These are phyloP conservation scores for Urtica urens DNA, from an alignment of 306 rosid species.

Conservation along the genomic window DNA sequence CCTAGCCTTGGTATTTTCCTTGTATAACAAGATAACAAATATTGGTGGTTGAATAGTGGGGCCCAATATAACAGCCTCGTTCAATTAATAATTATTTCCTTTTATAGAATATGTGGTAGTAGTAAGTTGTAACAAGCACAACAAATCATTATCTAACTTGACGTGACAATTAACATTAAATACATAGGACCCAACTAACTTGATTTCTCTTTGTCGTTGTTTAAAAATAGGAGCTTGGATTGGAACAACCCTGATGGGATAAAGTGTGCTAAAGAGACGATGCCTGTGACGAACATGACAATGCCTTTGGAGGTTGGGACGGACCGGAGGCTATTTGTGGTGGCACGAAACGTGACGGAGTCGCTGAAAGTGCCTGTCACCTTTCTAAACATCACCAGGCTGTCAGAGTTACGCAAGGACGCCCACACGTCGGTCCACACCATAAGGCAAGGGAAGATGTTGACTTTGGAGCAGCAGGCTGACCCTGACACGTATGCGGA, in stretches of 20 bases:
- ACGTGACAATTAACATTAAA: neutral
- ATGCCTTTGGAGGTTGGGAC: constrained; percentile 58
- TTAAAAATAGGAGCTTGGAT: constrained; percentile 74
- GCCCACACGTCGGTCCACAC: constrained; percentile 87
- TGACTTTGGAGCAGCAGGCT: constrained; percentile 66
- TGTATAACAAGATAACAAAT: too few relatives aligned
- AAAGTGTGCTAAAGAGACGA: constrained; percentile 81
- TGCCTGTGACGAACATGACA: constrained; percentile 45
- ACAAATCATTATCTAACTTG: neutral
- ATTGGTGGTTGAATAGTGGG: too few relatives aligned
- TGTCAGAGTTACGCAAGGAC: constrained; percentile 76
- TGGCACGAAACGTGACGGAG: constrained; percentile 36
- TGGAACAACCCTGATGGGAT: constrained; percentile 84
- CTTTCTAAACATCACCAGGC: constrained; percentile 59
- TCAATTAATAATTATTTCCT: too few relatives aligned
- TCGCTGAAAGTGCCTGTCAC: constrained; percentile 45
- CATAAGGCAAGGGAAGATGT: constrained; percentile 70
- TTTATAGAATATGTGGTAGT: neutral
- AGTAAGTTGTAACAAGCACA: neutral
- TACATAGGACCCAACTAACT: too few relatives aligned
- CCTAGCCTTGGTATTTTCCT: constrained; percentile 7
- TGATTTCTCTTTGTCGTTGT: too few relatives aligned
- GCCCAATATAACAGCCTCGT: too few relatives aligned
- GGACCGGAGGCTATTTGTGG: constrained; percentile 44
- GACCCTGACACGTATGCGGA: constrained; percentile 76